A percentile compares a stretch with the other conserved stretches of the same genome.
Conservation (phyloP, 805 yeast genomes). For the Kazachstania martiniae region DNA sequence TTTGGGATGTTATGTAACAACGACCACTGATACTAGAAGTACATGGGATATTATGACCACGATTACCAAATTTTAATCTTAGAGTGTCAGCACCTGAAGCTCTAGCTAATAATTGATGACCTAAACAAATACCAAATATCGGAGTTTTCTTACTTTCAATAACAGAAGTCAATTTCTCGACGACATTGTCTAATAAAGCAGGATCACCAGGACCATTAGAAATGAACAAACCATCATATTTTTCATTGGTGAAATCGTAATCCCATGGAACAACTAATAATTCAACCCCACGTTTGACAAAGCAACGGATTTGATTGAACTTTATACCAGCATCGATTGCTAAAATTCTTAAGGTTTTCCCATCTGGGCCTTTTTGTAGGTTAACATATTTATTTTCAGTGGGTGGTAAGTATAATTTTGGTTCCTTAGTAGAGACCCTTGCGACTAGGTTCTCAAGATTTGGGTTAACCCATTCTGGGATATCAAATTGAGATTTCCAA, state of each 20-base stretch:
- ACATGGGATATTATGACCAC: constrained; percentile 98
- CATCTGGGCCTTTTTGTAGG: constrained; percentile 53
- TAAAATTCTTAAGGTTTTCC: constrained; percentile 68
- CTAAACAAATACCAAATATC: constrained; percentile 94
- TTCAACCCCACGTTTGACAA: constrained; percentile 92
- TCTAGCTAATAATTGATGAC: constrained; percentile 92
- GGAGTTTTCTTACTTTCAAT: constrained; percentile 68
- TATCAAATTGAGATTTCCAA: constrained; percentile 56
- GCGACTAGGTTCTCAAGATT: constrained; percentile 87
- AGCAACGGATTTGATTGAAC: constrained; percentile 94
- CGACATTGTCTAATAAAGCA: constrained; percentile 62
- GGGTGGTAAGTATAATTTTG: constrained; percentile 67
- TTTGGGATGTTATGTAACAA: constrained; percentile 97
- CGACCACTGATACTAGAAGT: constrained; percentile 82
- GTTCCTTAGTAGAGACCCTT: constrained; percentile 69
- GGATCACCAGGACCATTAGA: constrained; percentile 99
- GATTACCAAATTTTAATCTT: constrained; percentile 94
- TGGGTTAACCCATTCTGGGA: constrained; percentile 91
- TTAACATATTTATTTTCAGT: constrained; percentile 27
- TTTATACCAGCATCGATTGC: constrained; percentile 98
- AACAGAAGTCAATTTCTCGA: constrained; percentile 45
- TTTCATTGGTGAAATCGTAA: constrained; percentile 68
- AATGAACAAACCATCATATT: constrained; percentile 88
- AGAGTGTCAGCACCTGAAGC: constrained; percentile 90
- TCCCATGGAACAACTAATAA: constrained; percentile 93